A percentile compares a stretch with the other conserved stretches of the same genome.
Evolutionary conservation across 2,329 filamentous ascomycete genomes (phyloP).

Genomic region (Stachybotrys chlorohalonatus): DNA sequence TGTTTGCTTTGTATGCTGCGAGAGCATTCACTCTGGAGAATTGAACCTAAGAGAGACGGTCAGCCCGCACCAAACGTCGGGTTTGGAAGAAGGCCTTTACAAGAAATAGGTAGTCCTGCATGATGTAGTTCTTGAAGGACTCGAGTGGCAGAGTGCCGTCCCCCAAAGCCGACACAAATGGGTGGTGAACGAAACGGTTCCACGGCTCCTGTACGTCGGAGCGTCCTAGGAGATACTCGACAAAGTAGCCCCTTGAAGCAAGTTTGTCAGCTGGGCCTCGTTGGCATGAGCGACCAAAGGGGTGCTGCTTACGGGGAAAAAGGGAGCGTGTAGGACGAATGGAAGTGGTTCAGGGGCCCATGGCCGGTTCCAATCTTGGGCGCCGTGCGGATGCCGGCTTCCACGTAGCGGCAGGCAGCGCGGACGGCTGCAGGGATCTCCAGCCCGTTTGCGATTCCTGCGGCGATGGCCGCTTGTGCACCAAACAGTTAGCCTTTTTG

Average conservation of each 20-base stretch:
- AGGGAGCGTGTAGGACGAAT: constrained; percentile 58
- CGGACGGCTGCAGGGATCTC: constrained; percentile 52
- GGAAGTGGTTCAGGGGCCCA: constrained; percentile 72
- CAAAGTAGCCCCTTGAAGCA: constrained; percentile 58
- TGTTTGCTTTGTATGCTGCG: constrained; percentile 74
- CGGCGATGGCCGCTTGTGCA: constrained; percentile 57
- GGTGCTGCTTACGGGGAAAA: constrained; percentile 49
- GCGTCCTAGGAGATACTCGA: constrained; percentile 73
- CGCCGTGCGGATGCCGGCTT: constrained; percentile 60
- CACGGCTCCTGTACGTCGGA: constrained; percentile 67
- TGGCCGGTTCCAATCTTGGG: constrained; percentile 55
- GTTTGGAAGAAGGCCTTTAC: constrained; percentile 31
- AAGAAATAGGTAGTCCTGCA: constrained; percentile 88
- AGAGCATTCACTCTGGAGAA: constrained; percentile 83
- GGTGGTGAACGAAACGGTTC: constrained; percentile 69
- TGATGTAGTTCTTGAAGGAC: constrained; percentile 79
- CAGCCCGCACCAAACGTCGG: not conserved
- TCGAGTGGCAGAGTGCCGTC: constrained; percentile 64
- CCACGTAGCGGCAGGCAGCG: constrained; percentile 61
- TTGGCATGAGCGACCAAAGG: not conserved
- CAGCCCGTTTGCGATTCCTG: constrained; percentile 56
- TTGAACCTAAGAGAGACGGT: constrained; percentile 48
- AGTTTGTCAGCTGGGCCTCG: not conserved
- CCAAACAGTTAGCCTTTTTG: not conserved
- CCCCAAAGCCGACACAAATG: constrained; percentile 71